Evolutionary conservation across 257 asterid genomes (phyloP).

Genomic region (Nicotiana obtusifolia): DNA sequence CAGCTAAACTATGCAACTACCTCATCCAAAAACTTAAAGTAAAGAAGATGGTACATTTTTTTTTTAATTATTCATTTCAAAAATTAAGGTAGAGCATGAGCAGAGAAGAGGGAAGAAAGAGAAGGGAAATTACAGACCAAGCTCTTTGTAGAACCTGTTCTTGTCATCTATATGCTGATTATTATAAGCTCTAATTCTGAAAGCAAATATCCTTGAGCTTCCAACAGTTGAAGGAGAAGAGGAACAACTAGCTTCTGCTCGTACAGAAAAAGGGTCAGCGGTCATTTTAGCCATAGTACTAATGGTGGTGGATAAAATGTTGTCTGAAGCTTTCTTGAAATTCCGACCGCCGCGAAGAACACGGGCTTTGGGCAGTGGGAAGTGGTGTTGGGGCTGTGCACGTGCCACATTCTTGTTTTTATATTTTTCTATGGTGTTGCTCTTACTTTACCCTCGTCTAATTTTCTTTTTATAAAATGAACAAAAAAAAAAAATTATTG

Average conservation of each 20-base stretch:
- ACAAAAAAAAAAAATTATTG: neutral
- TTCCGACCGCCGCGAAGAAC: conserved; percentile 9
- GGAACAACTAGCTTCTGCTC: neutral
- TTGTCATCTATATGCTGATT: conserved; percentile 34
- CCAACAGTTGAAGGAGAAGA: conserved; percentile 13
- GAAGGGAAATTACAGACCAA: conserved; percentile 32
- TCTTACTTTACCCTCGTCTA: neutral
- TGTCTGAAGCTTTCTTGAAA: neutral
- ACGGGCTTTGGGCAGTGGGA: neutral
- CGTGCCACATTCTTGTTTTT: neutral
- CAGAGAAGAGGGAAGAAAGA: neutral
- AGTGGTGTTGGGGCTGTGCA: conserved; percentile 11
- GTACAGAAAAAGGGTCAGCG: conserved; percentile 21
- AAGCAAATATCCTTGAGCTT: neutral
- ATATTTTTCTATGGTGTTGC: neutral
- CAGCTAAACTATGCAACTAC: neutral
- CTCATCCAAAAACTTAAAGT: neutral
- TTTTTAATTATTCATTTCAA: neutral
- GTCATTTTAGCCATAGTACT: conserved; percentile 40
- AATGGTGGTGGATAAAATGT: neutral
- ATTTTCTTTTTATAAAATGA: neutral
- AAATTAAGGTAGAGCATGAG: neutral
- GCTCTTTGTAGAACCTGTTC: conserved; percentile 59
- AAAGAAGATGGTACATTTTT: neutral
- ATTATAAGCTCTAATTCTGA: conserved; percentile 47